Evolutionary conservation across 2,329 filamentous ascomycete genomes (phyloP), one percentile per base, ranked within the genome.

Genomic region (Diaporthe citri): DNA sequence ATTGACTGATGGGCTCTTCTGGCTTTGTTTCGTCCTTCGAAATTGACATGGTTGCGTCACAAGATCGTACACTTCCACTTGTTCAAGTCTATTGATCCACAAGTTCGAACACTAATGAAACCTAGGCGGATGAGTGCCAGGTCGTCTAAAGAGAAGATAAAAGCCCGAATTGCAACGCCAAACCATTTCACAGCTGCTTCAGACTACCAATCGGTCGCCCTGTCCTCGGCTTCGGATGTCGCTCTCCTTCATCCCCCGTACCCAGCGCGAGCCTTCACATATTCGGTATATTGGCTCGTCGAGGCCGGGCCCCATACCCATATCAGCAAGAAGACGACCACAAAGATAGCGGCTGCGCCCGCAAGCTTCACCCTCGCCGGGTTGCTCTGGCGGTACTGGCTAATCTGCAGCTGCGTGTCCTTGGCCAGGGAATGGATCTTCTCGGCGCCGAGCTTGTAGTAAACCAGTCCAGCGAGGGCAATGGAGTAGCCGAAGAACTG

Each of bases 401-500:
- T 41, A n/a, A 76, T 64, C 4, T 74, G 75, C 51, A 76, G 66
- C 2, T 74, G 75, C 13, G 74, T 67, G 73, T 76, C 75, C 15
- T 74, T 75, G 43, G 73, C 74, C 13, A 76, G 71, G 20, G 74
- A 46, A 9, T 75, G 56, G 12, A 76, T 25, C 48, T 76, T 76
- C 8, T 76, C 75, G 7, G 75, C 71, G 9, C 75, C 75, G 25
- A 76, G 75, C 71, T 75, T 76, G 78, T 82, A 82, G 78, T 80
- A 80, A 28, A 80, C 76, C n/a, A 81, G 76, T 51, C 81, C 79
- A 64, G 73, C 78, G 41, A 82, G 78, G 3, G 92, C 92, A 79
- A 94, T 90, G 76, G 87, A 88, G 86, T 94, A 94, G 77, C 92
- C 92, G 83, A 94, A 92, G 82, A 90, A 91, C 83, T 94, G 92